Evolutionary conservation across 257 asterid genomes (phyloP).

Genomic region (Solanum paucissectum): DNA sequence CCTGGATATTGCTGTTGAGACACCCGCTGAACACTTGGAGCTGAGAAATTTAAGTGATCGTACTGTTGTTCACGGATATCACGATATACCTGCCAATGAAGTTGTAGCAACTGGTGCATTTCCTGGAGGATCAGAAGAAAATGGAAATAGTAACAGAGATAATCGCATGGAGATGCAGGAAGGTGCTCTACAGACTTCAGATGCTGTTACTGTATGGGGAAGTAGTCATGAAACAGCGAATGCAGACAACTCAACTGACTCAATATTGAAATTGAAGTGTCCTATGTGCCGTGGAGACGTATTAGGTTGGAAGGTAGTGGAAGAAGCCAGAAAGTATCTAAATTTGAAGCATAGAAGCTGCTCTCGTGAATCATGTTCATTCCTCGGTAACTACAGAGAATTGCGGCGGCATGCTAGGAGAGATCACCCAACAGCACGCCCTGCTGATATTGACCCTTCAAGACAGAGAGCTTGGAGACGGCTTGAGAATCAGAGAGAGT

Average conservation of each 20-base stretch:
- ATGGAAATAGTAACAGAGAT: conserved; percentile 7
- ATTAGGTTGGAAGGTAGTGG: conserved; percentile 69
- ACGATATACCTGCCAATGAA: background rate
- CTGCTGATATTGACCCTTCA: conserved; percentile 73
- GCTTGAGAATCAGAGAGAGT: conserved; percentile 68
- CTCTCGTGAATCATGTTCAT: conserved; percentile 69
- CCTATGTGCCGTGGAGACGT: conserved; percentile 84
- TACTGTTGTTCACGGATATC: conserved; percentile 5
- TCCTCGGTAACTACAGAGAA: conserved; percentile 58
- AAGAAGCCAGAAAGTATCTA: conserved; percentile 68
- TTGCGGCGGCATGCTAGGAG: conserved; percentile 77
- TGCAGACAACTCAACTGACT: conserved; percentile 22
- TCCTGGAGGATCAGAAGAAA: conserved; percentile 8
- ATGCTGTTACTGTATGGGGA: conserved; percentile 6
- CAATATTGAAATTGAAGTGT: conserved; percentile 44
- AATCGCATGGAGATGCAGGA: conserved; percentile 12
- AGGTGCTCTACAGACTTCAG: background rate
- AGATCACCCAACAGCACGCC: conserved; percentile 73
- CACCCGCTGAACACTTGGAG: conserved; percentile 9
- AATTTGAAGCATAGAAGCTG: conserved; percentile 65
- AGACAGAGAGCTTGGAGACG: conserved; percentile 74
- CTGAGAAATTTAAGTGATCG: conserved; percentile 13
- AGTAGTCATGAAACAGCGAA: conserved; percentile 18
- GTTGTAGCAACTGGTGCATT: conserved; percentile 6
- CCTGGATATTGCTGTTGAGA: conserved; percentile 4